These are phyloP conservation scores for Globisporangium irregulare DNA, from an alignment of 352 stramenopile genomes.

Conservation along the genomic window DNA sequence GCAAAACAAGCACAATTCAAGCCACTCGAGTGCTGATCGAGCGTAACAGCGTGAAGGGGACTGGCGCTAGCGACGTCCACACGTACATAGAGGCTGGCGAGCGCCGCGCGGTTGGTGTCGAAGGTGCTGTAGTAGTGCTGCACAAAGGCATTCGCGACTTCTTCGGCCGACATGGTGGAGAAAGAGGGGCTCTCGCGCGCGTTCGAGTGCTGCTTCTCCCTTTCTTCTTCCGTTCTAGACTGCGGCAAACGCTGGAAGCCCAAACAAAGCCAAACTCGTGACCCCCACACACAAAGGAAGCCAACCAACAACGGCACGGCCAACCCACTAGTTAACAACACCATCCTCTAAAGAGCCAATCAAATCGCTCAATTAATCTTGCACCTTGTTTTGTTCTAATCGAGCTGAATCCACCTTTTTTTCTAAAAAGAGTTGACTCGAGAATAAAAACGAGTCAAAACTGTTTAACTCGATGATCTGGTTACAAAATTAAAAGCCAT, in stretches of 20 bases:
- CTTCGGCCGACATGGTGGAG: constrained; percentile 73
- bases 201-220: background rate
- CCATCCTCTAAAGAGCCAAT: no score
- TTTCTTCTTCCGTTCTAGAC: constrained; percentile 5
- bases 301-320: no score
- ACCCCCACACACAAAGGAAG: no score
- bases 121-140: constrained; percentile 89
- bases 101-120: constrained; percentile 69
- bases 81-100: constrained; percentile 82
- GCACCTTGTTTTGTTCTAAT: no score
- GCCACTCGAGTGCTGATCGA: background rate
- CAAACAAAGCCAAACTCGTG: constrained; percentile 1
- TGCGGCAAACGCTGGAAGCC: background rate
- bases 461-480: no score
- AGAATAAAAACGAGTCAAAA: no score
- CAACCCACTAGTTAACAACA: no score
- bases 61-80: background rate
- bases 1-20: background rate
- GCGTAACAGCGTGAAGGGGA: background rate
- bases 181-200: constrained; percentile 4
- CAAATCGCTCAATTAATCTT: no score
- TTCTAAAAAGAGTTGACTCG: no score
- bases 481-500: no score
- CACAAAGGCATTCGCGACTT: constrained; percentile 84
- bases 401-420: no score